Evolutionary conservation across 163 green algal species (phyloP).

Genomic region (Coccomyxa subellipsoidea): DNA sequence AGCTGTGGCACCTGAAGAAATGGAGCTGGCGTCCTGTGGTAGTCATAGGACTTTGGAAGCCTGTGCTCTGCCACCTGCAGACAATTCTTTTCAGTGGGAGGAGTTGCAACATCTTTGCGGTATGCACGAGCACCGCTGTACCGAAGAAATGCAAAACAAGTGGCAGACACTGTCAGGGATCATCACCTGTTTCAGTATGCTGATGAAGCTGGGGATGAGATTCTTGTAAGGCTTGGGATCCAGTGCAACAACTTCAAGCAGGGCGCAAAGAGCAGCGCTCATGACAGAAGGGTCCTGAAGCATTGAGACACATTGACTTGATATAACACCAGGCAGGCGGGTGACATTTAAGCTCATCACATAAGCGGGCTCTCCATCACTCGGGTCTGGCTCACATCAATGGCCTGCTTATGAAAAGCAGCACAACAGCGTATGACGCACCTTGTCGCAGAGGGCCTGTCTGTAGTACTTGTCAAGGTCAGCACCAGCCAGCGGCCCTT

Average conservation of each 20-base stretch:
- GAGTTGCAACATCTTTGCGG: too few species aligned
- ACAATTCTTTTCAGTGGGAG: too few species aligned
- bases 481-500: constrained; percentile 54
- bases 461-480: constrained; percentile 63
- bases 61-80: constrained; percentile 77
- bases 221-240: constrained; percentile 75
- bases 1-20: constrained; percentile 81
- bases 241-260: constrained; percentile 69
- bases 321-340: too few species aligned
- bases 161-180: too few species aligned
- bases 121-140: too few species aligned
- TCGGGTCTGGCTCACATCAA: too few species aligned
- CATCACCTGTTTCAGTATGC: constrained; percentile 89
- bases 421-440: too few species aligned
- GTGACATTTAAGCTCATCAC: too few species aligned
- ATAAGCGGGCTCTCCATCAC: too few species aligned
- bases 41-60: constrained; percentile 90
- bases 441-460: constrained; percentile 46
- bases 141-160: too few species aligned
- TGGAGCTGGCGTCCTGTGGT: constrained; percentile 89
- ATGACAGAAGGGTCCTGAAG: constrained; percentile 90
- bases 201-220: constrained; percentile 85
- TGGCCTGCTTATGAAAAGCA: too few species aligned
- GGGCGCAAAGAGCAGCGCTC: constrained; percentile 83
- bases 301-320: background rate